Conservation (phyloP, 1,139 yeast genomes). For the Martiniozyma asiatica region DNA sequence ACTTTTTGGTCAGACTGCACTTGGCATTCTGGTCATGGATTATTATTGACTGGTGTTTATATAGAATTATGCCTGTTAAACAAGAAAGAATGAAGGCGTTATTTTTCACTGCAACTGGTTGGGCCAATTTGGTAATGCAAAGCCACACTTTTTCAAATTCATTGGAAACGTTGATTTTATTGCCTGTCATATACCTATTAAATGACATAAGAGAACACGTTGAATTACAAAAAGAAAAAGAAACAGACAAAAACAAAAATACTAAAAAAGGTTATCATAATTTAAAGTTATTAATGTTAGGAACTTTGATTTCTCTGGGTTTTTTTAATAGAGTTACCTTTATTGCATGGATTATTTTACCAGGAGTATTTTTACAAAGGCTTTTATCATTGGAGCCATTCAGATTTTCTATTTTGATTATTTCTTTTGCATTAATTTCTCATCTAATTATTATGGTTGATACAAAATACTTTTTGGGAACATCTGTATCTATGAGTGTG, state of each 20-base stretch:
- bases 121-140: slow-evolving; percentile 69
- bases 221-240: slow-evolving; percentile 14
- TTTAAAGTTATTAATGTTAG: slow-evolving; percentile 28
- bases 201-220: slow-evolving; percentile 29
- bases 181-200: slow-evolving; percentile 42
- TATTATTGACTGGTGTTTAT: slow-evolving; percentile 39
- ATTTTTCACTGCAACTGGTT: slow-evolving; percentile 63
- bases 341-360: slow-evolving; percentile 58
- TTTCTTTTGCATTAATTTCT: slow-evolving; percentile 28
- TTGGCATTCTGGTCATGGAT: slow-evolving; percentile 49
- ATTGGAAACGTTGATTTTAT: slow-evolving; percentile 60
- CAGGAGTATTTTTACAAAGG: slow-evolving; percentile 32
- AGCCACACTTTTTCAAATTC: slow-evolving; percentile 84
- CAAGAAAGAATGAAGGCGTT: slow-evolving; percentile 55
- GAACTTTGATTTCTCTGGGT: slow-evolving; percentile 51
- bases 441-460: slow-evolving; percentile 39
- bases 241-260: too few relatives aligned
- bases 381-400: slow-evolving; percentile 24
- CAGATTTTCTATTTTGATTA: slow-evolving; percentile 19
- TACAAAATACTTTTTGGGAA: slow-evolving; percentile 28
- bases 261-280: slow-evolving; percentile 1
- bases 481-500: slow-evolving; percentile 17
- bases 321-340: slow-evolving; percentile 79
- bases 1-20: slow-evolving; percentile 48
- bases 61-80: slow-evolving; percentile 39